Conservation (phyloP, 805 yeast genomes). For the Saturnispora diversa region DNA sequence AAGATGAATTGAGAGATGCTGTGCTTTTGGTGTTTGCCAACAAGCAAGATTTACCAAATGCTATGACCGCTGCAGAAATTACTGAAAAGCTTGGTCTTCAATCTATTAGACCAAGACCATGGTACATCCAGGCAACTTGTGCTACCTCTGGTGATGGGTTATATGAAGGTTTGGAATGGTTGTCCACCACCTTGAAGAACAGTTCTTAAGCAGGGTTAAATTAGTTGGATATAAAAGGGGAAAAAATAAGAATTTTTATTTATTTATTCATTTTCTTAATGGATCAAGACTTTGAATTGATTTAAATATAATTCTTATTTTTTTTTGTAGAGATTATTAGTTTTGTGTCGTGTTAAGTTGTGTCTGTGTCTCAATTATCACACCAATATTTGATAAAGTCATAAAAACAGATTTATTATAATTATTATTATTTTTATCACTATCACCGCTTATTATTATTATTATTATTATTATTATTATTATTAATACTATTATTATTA, state of each 20-base stretch:
- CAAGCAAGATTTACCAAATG: constrained; percentile 98
- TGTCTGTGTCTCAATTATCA: constrained; percentile 5
- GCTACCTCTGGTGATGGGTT: constrained; percentile 99
- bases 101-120: constrained; percentile 96
- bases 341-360: constrained; percentile 2
- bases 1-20: constrained; percentile 96
- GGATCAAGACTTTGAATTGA: background rate
- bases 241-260: background rate
- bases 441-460: too few species aligned
- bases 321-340: background rate
- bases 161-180: constrained; percentile 97
- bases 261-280: background rate
- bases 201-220: constrained; percentile 28
- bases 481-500: too few species aligned
- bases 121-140: constrained; percentile 99
- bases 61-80: constrained; percentile 98
- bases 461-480: too few species aligned
- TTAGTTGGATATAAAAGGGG: background rate
- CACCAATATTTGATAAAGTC: background rate
- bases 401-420: background rate
- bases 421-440: too few species aligned
- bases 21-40: constrained; percentile 92
- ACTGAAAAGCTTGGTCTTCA: constrained; percentile 95
- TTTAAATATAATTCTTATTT: background rate
- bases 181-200: constrained; percentile 81